Conservation (phyloP, 2,329 filamentous ascomycete species). For the Sordariomycetes sp. region DNA sequence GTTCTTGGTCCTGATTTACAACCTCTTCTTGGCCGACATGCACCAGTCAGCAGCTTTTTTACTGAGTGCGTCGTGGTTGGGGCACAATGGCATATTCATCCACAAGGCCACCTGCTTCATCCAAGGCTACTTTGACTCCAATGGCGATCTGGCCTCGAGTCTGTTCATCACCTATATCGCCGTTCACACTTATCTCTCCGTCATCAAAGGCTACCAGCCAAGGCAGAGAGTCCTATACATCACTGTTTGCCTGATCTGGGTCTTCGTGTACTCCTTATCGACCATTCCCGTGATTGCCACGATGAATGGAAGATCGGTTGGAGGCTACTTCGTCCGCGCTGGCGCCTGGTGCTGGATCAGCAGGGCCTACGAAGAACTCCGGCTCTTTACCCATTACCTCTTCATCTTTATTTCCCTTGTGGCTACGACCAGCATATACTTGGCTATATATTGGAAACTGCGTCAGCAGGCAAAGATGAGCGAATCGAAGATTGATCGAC, state of each 20-base stretch:
- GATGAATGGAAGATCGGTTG: constrained; percentile 10
- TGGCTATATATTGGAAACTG: constrained; percentile 23
- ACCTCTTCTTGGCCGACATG: constrained; percentile 48
- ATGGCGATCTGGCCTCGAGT: constrained; percentile 46
- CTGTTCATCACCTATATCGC: constrained; percentile 51
- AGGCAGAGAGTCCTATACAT: constrained; percentile 31
- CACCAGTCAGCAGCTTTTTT: constrained; percentile 47
- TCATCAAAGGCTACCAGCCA: constrained; percentile 39
- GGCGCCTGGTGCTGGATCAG: constrained; percentile 57
- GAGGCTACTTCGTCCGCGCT: constrained; percentile 38
- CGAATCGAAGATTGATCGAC: not conserved
- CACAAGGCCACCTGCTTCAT: constrained; percentile 36
- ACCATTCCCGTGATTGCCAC: constrained; percentile 33
- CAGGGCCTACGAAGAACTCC: constrained; percentile 35
- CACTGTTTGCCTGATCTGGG: constrained; percentile 34
- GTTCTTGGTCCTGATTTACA: constrained; percentile 50
- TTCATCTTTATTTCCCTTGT: constrained; percentile 44
- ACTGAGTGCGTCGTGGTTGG: constrained; percentile 42
- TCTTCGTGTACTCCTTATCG: constrained; percentile 19
- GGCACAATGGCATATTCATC: constrained; percentile 36
- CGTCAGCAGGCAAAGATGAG: constrained; percentile 9
- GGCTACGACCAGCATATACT: constrained; percentile 24
- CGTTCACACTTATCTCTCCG: constrained; percentile 45
- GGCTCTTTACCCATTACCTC: constrained; percentile 52
- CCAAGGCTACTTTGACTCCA: constrained; percentile 50